Evolutionary conservation across 805 yeast genomes (phyloP), one percentile per base, ranked within the genome.

Genomic region (Schwanniomyces yamadae): DNA sequence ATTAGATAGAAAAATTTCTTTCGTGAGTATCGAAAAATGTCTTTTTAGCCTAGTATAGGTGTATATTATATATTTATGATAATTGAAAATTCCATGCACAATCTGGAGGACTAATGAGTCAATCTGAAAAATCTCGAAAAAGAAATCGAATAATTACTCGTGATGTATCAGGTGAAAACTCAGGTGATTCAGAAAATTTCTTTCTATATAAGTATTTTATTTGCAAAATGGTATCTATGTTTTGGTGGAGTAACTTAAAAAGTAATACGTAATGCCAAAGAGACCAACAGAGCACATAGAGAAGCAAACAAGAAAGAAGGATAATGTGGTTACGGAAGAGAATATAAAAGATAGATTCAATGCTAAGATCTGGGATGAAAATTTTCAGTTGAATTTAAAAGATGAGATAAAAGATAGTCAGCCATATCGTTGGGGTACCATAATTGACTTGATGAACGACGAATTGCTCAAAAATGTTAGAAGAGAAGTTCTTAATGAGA

Each of bases 371-470:
- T 80, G 82, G 69, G 57, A 63, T 17, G 47, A 54, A 1, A 42
- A 59, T 2, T 75, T 71, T 45, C 71, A 66, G 40, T 31, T 41
- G 9, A 45, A 53, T 1, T 52, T 84, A 35, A 63, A 64, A 36
- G 37, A 61, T 2, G 59, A 62, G 20, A 76, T 89, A 23, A 45
- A 61, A 1, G 60, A 64, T 6, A 78, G 95, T 2, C 69, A 77
- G 44, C 99, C 99, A 1, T 93, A 84, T 57, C 73, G 78, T 54
- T 91, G 97, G 90, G 97, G 98, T 2, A 80, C 89, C 10, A 83
- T 93, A 31, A 70, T 67, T 15, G 74, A 80, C 22, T 65, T 93
- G 31, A 71, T 93, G 26, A 78, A 90, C 54, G 95, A 91, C 45
- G 76, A 79, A 1, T 63, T 95, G 24, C 63, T 93, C 36, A 68